Evolutionary conservation across 2,329 filamentous ascomycete genomes (phyloP), one percentile per base, ranked within the genome.

Genomic region (Celoporthe dispersa): DNA sequence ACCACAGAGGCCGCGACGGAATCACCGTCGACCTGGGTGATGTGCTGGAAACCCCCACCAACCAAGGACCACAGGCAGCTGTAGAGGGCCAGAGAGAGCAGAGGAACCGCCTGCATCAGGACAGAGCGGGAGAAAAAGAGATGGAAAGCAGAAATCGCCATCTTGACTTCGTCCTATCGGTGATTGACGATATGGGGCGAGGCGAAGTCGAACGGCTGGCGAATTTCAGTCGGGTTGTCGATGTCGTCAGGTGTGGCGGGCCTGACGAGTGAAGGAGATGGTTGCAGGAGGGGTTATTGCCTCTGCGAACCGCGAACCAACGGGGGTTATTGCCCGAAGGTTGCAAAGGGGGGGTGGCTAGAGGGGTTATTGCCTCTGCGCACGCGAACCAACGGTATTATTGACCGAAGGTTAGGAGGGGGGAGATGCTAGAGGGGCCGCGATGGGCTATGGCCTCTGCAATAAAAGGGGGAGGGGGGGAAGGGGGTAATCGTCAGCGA

Each of bases 321-420:
- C 57, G 57, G 57, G 57, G 57, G 22, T 37, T 60, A 60, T 60
- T 35, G 31, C 31, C 57, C 57, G 57, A 35, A 60, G 57, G 57
- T 22, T 31, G 28, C 11, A 28, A 6, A 12, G 6, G 12, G 19
- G 6, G 31, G 3, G 12, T 16, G 7, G 57, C 33, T 7, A 6
- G 57, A 60, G 57, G 57, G 57, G 57, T 35, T 35, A 22, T 35
- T n/a, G 57, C 31, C 57, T 60, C 57, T 8, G 16, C 28, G 31
- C 3, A 37, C 57, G 22, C 44, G 6, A 22, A 35, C 57, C 19
- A 60, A 37, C 57, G 57, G 33, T 16, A 22, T 22, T 35, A 60
- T 60, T 22, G 57, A 2, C 33, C 31, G 57, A 60, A 60, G 57
- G 31, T 35, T 31, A 2, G 3, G 2, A 48, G 16, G 44, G 19